phyloP scores from a whole-genome alignment of 2,329 filamentous ascomycete genomes.

The Ramularia endophylla region DNA sequence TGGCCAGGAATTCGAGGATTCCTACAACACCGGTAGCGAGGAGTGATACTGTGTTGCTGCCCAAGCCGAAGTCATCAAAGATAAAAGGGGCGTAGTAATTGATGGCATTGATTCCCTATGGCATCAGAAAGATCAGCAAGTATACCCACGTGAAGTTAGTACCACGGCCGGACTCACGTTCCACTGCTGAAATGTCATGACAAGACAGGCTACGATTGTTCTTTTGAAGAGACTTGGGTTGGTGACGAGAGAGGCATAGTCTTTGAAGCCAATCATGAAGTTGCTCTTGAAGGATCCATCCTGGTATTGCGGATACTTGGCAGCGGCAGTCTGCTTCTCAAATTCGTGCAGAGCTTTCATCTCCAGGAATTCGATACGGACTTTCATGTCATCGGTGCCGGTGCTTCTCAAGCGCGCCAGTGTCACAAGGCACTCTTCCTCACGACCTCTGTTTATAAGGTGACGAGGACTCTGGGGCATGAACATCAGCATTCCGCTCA shows the following conservation, averaged over 20 bases:
- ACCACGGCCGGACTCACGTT: too few species aligned
- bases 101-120: not conserved
- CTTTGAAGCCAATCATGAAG: conserved; percentile 64
- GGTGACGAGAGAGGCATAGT: too few species aligned
- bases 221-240: conserved; percentile 57
- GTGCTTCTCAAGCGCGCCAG: too few species aligned
- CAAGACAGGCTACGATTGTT: conserved; percentile 50
- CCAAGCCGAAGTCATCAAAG: conserved; percentile 41
- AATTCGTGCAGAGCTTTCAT: conserved; percentile 74
- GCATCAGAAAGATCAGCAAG: not conserved
- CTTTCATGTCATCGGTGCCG: conserved; percentile 60
- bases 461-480: too few species aligned
- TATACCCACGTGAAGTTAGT: not conserved
- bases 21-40: conserved; percentile 64
- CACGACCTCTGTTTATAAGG: conserved; percentile 49
- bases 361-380: conserved; percentile 70
- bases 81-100: conserved; percentile 29
- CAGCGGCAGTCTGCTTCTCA: conserved; percentile 63
- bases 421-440: conserved; percentile 72
- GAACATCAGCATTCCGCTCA: conserved; percentile 60
- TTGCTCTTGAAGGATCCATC: conserved; percentile 54
- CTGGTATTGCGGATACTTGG: conserved; percentile 57
- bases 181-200: conserved; percentile 47
- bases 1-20: conserved; percentile 61
- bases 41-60: conserved; percentile 44